A percentile compares a stretch with the other conserved stretches of the same genome.
Evolutionary conservation across 768 basidiomycete genomes (phyloP).

Genomic region (Kockovaella imperatae): DNA sequence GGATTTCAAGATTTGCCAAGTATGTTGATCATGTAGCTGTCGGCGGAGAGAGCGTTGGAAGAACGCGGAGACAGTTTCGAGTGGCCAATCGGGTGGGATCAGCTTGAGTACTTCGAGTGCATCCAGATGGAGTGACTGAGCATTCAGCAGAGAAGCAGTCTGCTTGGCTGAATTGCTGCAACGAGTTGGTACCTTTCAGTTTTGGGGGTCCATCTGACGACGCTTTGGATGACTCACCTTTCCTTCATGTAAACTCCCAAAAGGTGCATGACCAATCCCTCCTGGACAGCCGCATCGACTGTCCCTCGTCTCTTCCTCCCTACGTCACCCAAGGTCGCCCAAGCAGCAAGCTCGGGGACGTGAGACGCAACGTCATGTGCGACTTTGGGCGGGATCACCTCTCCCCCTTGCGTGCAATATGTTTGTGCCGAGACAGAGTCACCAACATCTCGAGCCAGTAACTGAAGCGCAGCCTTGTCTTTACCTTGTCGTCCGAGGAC

Average conservation of each 20-base stretch:
- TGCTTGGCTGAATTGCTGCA: slow-evolving; percentile 53
- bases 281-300: slow-evolving; percentile 52
- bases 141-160: slow-evolving; percentile 63
- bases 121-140: slow-evolving; percentile 73
- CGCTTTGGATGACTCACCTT: slow-evolving; percentile 56
- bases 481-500: slow-evolving; percentile 63
- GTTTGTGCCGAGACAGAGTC: slow-evolving; percentile 74
- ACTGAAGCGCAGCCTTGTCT: slow-evolving; percentile 58
- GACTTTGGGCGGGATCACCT: slow-evolving; percentile 58
- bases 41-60: slow-evolving; percentile 69
- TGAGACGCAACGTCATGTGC: slow-evolving; percentile 54
- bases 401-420: slow-evolving; percentile 74
- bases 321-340: slow-evolving; percentile 50
- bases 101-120: slow-evolving; percentile 57
- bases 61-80: slow-evolving; percentile 65
- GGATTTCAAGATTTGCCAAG: slow-evolving; percentile 57
- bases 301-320: slow-evolving; percentile 41
- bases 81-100: slow-evolving; percentile 68
- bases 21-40: slow-evolving; percentile 55
- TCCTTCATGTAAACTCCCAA: slow-evolving; percentile 75
- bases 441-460: slow-evolving; percentile 61
- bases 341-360: slow-evolving; percentile 50
- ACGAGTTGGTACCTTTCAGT: slow-evolving; percentile 47
- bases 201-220: not conserved
- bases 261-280: slow-evolving; percentile 59